Percentiles rank a stretch among this genome's conserved stretches.
Evolutionary conservation across 164 flowering plant species (phyloP).

Genomic region (Santalum album): DNA sequence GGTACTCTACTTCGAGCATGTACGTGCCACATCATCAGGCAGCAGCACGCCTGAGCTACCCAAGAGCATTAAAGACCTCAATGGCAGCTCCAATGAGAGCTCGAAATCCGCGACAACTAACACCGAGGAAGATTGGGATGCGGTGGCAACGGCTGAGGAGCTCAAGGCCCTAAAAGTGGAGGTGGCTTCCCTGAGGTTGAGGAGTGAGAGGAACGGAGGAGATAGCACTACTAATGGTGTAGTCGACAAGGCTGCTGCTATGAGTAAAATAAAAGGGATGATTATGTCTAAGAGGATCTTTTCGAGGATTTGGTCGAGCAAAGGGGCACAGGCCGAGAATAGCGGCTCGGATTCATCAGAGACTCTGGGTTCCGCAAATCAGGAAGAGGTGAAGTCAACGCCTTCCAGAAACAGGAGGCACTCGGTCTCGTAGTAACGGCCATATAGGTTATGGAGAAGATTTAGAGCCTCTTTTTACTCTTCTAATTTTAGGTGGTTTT

Average conservation of each 20-base stretch:
- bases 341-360: constrained; percentile 66
- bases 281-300: constrained; percentile 52
- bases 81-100: constrained; percentile 46
- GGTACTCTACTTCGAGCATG: constrained; percentile 95
- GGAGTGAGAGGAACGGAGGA: constrained; percentile 17
- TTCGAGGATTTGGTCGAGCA: constrained; percentile 46
- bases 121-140: constrained; percentile 71
- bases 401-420: constrained; percentile 43
- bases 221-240: constrained; percentile 10
- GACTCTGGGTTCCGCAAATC: constrained; percentile 43
- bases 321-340: constrained; percentile 37
- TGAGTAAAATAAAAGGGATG: constrained; percentile 36
- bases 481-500: neutral
- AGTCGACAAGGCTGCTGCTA: constrained; percentile 32
- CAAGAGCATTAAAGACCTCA: constrained; percentile 31
- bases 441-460: neutral
- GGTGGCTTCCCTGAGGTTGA: constrained; percentile 44
- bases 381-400: constrained; percentile 44
- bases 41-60: constrained; percentile 55
- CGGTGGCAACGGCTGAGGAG: constrained; percentile 46
- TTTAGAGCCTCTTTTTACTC: neutral
- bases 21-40: constrained; percentile 48
- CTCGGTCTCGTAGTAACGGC: constrained; percentile 39
- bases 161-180: constrained; percentile 50
- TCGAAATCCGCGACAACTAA: constrained; percentile 51